Conservation (phyloP, 2,329 filamentous ascomycete genomes). For the Trichoderma polysporum region DNA sequence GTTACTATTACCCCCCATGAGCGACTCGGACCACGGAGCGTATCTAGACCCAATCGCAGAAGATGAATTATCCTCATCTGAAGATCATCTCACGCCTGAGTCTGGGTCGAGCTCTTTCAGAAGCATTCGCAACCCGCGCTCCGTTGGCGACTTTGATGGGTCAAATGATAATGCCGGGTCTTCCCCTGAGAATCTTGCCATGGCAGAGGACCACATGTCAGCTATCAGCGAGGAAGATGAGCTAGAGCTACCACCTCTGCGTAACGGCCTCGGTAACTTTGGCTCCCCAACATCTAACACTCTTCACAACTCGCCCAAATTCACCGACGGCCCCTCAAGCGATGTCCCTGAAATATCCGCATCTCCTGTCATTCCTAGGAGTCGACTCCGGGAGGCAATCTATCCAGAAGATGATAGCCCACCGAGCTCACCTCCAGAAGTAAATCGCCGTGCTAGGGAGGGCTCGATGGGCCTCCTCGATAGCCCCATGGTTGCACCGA, state of each 20-base stretch:
- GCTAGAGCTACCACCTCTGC: constrained; percentile 38
- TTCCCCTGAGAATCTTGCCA: constrained; percentile 18
- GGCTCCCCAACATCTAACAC: constrained; percentile 41
- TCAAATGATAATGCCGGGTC: neutral
- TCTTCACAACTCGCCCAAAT: constrained; percentile 39
- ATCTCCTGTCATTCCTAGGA: constrained; percentile 39
- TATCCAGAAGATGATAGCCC: constrained; percentile 45
- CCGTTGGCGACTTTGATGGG: constrained; percentile 2
- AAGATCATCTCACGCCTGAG: neutral
- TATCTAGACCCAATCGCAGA: constrained; percentile 15
- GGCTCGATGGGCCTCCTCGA: constrained; percentile 45
- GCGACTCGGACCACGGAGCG: constrained; percentile 8
- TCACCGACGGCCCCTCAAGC: constrained; percentile 43
- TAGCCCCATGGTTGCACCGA: constrained; percentile 45
- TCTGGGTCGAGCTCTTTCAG: neutral
- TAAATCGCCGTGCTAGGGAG: neutral
- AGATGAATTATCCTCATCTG: constrained; percentile 1
- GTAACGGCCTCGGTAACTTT: constrained; percentile 33
- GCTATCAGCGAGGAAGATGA: constrained; percentile 26
- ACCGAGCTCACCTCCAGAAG: constrained; percentile 49
- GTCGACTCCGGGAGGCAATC: constrained; percentile 33
- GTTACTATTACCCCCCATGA: neutral
- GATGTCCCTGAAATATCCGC: constrained; percentile 45
- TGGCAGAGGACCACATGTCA: constrained; percentile 24
- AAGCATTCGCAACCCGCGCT: neutral